phyloP scores from a whole-genome alignment of 768 basidiomycete species.

The Rhodotorula graminis region DNA sequence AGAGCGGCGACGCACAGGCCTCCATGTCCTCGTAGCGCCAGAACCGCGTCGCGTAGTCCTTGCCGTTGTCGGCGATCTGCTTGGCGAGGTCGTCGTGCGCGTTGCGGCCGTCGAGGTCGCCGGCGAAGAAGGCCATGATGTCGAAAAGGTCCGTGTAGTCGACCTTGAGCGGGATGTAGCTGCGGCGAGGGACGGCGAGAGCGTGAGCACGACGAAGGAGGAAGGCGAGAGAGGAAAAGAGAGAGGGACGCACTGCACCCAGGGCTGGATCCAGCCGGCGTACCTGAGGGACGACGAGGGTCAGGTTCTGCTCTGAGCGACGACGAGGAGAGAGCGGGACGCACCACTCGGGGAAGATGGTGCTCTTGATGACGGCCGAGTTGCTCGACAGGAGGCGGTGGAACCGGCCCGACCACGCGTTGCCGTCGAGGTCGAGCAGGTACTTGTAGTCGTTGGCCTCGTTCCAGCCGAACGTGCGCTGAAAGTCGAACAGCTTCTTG shows the following conservation, averaged over 20 bases:
- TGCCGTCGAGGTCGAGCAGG: constrained; percentile 83
- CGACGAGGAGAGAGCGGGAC: neutral
- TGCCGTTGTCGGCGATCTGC: constrained; percentile 58
- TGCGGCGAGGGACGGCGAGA: neutral
- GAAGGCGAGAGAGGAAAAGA: neutral
- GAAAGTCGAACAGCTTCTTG: constrained; percentile 53
- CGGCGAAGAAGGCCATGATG: constrained; percentile 66
- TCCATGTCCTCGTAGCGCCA: constrained; percentile 45
- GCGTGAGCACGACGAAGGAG: neutral
- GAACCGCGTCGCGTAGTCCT: constrained; percentile 39
- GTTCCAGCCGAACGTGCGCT: constrained; percentile 70
- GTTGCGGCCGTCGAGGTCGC: constrained; percentile 57
- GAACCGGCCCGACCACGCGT: constrained; percentile 43
- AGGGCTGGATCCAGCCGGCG: constrained; percentile 87
- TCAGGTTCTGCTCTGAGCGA: too few relatives aligned
- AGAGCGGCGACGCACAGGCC: constrained; percentile 32
- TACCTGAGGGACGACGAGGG: constrained; percentile 59
- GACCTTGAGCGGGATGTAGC: constrained; percentile 43
- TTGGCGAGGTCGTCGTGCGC: constrained; percentile 60
- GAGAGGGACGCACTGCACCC: constrained; percentile 53
- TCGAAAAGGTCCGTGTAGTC: constrained; percentile 56
- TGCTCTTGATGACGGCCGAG: constrained; percentile 49
- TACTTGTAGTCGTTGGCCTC: constrained; percentile 88
- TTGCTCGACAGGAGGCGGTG: constrained; percentile 44
- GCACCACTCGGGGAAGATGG: constrained; percentile 49